These are phyloP conservation scores for Sugiyamaella pinicola DNA, from an alignment of 1,139 yeast genomes.

Conservation along the genomic window DNA sequence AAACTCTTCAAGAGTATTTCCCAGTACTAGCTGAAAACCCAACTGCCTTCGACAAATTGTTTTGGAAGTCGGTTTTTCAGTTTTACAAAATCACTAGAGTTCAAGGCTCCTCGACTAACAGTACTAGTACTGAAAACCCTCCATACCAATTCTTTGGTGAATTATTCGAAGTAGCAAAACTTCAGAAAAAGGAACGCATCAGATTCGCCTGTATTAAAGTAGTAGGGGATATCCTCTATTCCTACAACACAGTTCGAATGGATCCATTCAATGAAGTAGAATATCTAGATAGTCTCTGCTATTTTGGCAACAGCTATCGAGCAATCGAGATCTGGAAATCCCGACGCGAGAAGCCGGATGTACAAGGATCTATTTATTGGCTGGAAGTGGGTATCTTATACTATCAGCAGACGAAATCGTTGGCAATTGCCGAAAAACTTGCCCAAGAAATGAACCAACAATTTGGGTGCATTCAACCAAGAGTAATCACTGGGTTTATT, in stretches of 20 bases:
- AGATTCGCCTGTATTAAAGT: slow-evolving; percentile 31
- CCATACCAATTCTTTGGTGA: slow-evolving; percentile 35
- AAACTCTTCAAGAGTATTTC: slow-evolving; percentile 15
- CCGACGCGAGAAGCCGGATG: slow-evolving; percentile 36
- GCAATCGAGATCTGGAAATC: slow-evolving; percentile 41
- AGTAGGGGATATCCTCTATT: slow-evolving; percentile 39
- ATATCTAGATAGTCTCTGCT: slow-evolving; percentile 38
- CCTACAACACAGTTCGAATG: slow-evolving; percentile 38
- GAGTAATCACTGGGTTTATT: slow-evolving; percentile 32
- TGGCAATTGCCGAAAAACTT: slow-evolving; percentile 32
- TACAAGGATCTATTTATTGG: slow-evolving; percentile 38
- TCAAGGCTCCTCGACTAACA: slow-evolving; percentile 17
- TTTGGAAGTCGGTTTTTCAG: slow-evolving; percentile 26
- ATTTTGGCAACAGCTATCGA: slow-evolving; percentile 28
- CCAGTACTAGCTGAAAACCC: slow-evolving; percentile 19
- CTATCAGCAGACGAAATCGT: slow-evolving; percentile 34
- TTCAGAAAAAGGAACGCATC: slow-evolving; percentile 24
- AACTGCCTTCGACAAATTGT: slow-evolving; percentile 14
- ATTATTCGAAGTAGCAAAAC: slow-evolving; percentile 40
- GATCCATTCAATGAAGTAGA: slow-evolving; percentile 45
- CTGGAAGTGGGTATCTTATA: slow-evolving; percentile 40
- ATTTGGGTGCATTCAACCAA: slow-evolving; percentile 33
- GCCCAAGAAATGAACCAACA: slow-evolving; percentile 28
- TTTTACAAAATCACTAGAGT: slow-evolving; percentile 14
- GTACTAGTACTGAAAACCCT: slow-evolving; percentile 18